Conservation (phyloP, 768 basidiomycete genomes). For the Hortiboletus flavorubellus region DNA sequence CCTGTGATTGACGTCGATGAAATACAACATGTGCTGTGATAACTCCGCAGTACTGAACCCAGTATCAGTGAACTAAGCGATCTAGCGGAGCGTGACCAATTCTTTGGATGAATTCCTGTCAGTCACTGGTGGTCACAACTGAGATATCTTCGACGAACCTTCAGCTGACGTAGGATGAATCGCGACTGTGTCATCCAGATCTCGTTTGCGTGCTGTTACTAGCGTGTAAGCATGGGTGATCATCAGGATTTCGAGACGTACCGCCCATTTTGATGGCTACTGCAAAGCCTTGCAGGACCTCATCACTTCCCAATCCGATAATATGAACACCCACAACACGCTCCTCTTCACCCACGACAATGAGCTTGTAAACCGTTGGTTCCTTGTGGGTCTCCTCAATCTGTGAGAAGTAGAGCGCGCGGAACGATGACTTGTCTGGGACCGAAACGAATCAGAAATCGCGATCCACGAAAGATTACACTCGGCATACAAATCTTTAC, state of each 20-base stretch:
- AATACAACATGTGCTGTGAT: neutral
- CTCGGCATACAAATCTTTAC: conserved; percentile 82
- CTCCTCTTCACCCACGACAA: conserved; percentile 85
- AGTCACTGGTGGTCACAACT: conserved; percentile 8
- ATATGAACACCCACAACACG: conserved; percentile 96
- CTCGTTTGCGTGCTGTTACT: conserved; percentile 62
- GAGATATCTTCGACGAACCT: conserved; percentile 45
- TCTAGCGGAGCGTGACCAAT: conserved; percentile 53
- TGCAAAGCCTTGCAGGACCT: conserved; percentile 91
- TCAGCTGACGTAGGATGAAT: conserved; percentile 89
- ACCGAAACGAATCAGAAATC: neutral
- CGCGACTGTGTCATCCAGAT: conserved; percentile 86
- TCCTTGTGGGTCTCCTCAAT: conserved; percentile 88
- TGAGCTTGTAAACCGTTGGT: conserved; percentile 90
- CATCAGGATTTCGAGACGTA: conserved; percentile 23
- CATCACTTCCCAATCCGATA: conserved; percentile 89
- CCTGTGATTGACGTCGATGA: neutral
- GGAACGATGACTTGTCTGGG: conserved; percentile 76
- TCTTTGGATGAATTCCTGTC: conserved; percentile 35
- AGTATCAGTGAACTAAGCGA: neutral
- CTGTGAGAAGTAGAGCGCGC: conserved; percentile 90
- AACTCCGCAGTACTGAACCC: neutral
- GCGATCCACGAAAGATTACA: neutral
- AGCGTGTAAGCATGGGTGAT: conserved; percentile 4
- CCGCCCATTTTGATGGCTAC: conserved; percentile 98